phyloP scores from a whole-genome alignment of 73 alveolate species.

The Uronychia binucleata region DNA sequence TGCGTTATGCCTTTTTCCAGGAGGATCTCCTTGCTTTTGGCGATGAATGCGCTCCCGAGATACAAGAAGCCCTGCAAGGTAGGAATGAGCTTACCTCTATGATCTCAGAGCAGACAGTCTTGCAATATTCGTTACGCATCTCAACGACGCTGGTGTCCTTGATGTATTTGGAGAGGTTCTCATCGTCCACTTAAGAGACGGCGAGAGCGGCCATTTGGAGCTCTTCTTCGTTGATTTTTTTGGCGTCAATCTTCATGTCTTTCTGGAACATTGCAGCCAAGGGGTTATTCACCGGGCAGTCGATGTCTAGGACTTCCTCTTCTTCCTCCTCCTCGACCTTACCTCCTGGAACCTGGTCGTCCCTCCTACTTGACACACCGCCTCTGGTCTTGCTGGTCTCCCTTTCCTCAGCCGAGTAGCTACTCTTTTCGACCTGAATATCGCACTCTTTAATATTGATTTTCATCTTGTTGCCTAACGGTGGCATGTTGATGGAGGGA shows the following conservation, averaged over 20 bases:
- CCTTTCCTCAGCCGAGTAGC: neutral
- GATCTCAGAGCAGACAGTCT: constrained; percentile 69
- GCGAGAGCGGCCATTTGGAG: neutral
- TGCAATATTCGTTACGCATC: constrained; percentile 37
- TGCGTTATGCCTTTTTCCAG: constrained; percentile 78
- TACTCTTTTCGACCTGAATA: too few species aligned
- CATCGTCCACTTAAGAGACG: neutral
- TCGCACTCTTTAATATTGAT: too few species aligned
- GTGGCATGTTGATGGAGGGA: too few species aligned
- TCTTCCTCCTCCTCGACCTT: neutral
- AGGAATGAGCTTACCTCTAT: too few species aligned
- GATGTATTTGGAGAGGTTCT: neutral
- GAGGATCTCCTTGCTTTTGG: constrained; percentile 65
- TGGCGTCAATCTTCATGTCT: neutral
- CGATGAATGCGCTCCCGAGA: constrained; percentile 83
- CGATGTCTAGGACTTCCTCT: neutral
- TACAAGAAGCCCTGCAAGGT: constrained; percentile 69
- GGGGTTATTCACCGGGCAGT: neutral
- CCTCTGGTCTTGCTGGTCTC: constrained; percentile 3
- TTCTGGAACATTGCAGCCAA: neutral
- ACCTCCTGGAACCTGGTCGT: neutral
- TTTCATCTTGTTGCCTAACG: too few species aligned
- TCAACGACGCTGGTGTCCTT: constrained; percentile 25
- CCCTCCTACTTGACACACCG: neutral
- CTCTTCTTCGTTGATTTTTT: neutral